phyloP scores from a whole-genome alignment of 805 yeast species.

The Spathaspora sp. region DNA sequence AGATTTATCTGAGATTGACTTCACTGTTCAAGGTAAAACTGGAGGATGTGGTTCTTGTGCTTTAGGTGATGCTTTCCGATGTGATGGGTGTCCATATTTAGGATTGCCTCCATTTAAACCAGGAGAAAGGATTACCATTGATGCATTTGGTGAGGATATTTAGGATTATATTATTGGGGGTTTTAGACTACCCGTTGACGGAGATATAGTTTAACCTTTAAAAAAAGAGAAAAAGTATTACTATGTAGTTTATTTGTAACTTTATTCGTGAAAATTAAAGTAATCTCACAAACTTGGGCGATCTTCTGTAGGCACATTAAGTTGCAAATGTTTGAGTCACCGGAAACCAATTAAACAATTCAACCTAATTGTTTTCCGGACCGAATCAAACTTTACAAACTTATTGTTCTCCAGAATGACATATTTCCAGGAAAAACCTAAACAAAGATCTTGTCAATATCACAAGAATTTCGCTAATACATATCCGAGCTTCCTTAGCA shows the following conservation, averaged over 20 bases:
- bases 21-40: conserved; percentile 93
- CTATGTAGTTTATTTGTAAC: neutral
- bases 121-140: conserved; percentile 82
- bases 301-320: too few relatives aligned
- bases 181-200: too few relatives aligned
- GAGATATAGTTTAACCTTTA: neutral
- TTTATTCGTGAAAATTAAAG: neutral
- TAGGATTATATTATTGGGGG: conserved; percentile 19
- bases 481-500: neutral
- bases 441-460: neutral
- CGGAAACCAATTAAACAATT: neutral
- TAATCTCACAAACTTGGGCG: too few relatives aligned
- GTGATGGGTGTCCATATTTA: conserved; percentile 96
- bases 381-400: neutral
- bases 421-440: neutral
- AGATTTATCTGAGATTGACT: conserved; percentile 87
- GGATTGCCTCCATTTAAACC: conserved; percentile 99
- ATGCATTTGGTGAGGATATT: conserved; percentile 73
- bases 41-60: conserved; percentile 98
- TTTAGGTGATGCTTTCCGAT: conserved; percentile 95
- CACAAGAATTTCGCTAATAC: neutral
- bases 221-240: neutral
- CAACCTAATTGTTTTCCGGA: neutral
- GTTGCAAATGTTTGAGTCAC: neutral
- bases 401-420: neutral